Conservation (phyloP, 768 basidiomycete genomes). For the Austroboletus eburneus region DNA sequence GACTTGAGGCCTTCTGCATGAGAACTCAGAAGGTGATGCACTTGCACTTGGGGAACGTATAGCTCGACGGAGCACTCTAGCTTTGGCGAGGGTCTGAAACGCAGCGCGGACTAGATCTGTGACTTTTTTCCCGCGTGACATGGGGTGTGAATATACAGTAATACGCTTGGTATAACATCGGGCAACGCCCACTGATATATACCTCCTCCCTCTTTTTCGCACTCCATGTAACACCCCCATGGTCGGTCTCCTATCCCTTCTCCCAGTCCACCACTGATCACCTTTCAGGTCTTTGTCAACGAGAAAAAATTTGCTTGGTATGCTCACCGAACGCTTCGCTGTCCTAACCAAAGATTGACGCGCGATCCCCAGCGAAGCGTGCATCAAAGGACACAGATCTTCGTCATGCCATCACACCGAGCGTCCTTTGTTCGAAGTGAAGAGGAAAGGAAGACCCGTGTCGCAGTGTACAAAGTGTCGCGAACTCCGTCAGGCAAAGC, state of each 20-base stretch:
- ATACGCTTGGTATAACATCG: background rate
- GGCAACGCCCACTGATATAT: slow-evolving; percentile 1
- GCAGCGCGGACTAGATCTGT: no score
- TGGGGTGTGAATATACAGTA: no score
- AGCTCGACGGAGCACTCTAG: background rate
- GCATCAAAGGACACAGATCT: slow-evolving; percentile 93
- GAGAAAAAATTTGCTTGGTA: slow-evolving; percentile 75
- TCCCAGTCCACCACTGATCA: background rate
- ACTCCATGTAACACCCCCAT: slow-evolving; percentile 10
- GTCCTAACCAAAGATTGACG: slow-evolving; percentile 10
- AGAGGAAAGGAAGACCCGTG: slow-evolving; percentile 89
- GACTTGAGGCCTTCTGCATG: background rate
- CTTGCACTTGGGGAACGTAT: no score
- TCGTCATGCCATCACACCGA: slow-evolving; percentile 84
- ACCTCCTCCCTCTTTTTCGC: background rate
- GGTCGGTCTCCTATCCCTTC: slow-evolving; percentile 13
- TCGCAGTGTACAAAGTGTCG: slow-evolving; percentile 88
- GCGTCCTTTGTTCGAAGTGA: slow-evolving; percentile 87
- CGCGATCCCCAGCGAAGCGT: slow-evolving; percentile 61
- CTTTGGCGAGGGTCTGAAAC: no score
- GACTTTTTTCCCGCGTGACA: background rate
- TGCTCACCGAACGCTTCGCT: slow-evolving; percentile 9
- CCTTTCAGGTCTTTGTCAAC: slow-evolving; percentile 62
- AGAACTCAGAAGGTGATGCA: no score
- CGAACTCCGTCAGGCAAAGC: slow-evolving; percentile 73